Percentiles rank a stretch among this genome's conserved stretches.
phyloP scores from a whole-genome alignment of 768 basidiomycete species.

The Suillus tomentosus region DNA sequence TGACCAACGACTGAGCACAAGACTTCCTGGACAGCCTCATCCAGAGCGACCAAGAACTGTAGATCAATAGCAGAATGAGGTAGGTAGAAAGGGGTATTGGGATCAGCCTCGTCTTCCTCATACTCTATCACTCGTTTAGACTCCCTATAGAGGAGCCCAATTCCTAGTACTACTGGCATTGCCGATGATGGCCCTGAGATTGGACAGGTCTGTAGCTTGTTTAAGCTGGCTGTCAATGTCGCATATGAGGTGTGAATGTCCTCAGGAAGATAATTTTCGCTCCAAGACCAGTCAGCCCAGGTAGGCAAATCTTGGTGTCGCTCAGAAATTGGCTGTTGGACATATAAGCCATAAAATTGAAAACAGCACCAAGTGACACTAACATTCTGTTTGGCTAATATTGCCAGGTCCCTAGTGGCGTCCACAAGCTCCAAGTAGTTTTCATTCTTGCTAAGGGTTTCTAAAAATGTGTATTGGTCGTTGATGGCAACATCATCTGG shows the following conservation, averaged over 20 bases:
- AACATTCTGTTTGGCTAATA: background rate
- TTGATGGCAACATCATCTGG: background rate
- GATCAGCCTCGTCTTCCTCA: background rate
- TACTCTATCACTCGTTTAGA: background rate
- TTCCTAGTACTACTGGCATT: background rate
- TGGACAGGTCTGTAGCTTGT: background rate
- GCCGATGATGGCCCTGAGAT: background rate
- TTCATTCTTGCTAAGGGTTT: background rate
- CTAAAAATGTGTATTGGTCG: background rate
- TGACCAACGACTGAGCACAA: background rate
- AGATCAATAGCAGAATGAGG: background rate
- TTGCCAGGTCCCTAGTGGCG: background rate
- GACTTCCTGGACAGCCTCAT: background rate
- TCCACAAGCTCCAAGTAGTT: background rate
- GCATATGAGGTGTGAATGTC: background rate
- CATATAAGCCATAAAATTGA: background rate
- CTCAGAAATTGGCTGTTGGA: background rate
- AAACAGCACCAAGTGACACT: background rate
- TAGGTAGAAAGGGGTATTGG: background rate
- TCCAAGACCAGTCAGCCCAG: slow-evolving; percentile 12
- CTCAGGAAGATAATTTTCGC: background rate
- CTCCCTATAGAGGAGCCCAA: slow-evolving; percentile 1
- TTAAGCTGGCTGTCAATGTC: background rate
- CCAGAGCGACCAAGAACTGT: background rate
- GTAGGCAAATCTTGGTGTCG: background rate